phyloP scores from a whole-genome alignment of 2,329 filamentous ascomycete genomes.

The Fusarium duplospermum region DNA sequence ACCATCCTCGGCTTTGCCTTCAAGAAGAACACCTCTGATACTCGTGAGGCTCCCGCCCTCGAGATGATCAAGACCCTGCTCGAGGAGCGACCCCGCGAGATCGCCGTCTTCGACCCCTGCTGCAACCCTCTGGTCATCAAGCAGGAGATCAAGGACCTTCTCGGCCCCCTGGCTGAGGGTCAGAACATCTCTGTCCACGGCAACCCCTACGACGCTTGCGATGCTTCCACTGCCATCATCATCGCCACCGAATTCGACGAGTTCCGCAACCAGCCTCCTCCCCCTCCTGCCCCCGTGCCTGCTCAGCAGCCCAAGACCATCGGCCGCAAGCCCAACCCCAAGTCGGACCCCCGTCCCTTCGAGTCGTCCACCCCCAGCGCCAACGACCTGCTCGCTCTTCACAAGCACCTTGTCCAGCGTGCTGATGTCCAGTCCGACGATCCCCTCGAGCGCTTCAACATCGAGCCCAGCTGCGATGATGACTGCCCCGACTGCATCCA shows the following conservation, averaged over 20 bases:
- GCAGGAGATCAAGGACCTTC: constrained; percentile 61
- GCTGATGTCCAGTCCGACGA: constrained; percentile 50
- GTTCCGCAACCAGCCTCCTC: constrained; percentile 58
- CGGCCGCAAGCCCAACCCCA: constrained; percentile 53
- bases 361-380: constrained; percentile 51
- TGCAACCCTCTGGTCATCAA: constrained; percentile 64
- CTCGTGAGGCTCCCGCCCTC: constrained; percentile 76
- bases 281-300: constrained; percentile 44
- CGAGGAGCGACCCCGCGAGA: constrained; percentile 71
- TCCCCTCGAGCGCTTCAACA: constrained; percentile 59
- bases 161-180: constrained; percentile 54
- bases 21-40: constrained; percentile 83
- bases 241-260: constrained; percentile 69
- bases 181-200: constrained; percentile 60
- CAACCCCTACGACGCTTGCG: constrained; percentile 62
- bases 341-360: constrained; percentile 62
- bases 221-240: constrained; percentile 61
- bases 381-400: constrained; percentile 60
- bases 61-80: constrained; percentile 75
- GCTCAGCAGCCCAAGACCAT: constrained; percentile 46
- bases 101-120: constrained; percentile 77
- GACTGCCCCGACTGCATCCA: constrained; percentile 64
- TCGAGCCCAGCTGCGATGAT: constrained; percentile 57
- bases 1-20: constrained; percentile 81
- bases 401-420: constrained; percentile 58